Percentiles rank a stretch among this genome's conserved stretches.
Conservation (phyloP, 768 basidiomycete genomes). For the Mycena sanguinolenta region DNA sequence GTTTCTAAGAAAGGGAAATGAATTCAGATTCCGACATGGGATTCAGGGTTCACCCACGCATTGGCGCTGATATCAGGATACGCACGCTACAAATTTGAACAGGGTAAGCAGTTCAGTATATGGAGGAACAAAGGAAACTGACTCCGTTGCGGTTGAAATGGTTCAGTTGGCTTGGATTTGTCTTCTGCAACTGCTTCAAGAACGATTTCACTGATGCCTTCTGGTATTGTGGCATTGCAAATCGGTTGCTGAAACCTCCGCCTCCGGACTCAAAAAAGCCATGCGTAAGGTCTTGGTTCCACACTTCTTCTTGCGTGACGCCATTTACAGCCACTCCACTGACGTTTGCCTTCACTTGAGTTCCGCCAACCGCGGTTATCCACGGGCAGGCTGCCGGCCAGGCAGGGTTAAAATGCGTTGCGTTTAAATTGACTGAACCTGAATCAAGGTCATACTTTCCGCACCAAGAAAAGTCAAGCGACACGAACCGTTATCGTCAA, state of each 20-base stretch:
- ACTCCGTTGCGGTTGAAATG: slow-evolving; percentile 50
- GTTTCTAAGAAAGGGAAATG: slow-evolving; percentile 17
- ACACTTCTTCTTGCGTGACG: slow-evolving; percentile 46
- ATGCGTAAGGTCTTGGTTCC: slow-evolving; percentile 46
- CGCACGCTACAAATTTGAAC: slow-evolving; percentile 43
- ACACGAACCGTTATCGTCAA: slow-evolving; percentile 53
- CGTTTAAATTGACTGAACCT: slow-evolving; percentile 51
- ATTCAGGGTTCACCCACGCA: slow-evolving; percentile 40
- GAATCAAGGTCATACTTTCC: background rate
- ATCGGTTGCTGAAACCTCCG: slow-evolving; percentile 52
- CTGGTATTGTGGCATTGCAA: slow-evolving; percentile 57
- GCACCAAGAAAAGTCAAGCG: slow-evolving; percentile 1
- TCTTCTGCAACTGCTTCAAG: slow-evolving; percentile 49
- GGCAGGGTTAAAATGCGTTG: slow-evolving; percentile 58
- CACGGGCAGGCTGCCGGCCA: slow-evolving; percentile 62
- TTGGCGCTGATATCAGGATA: slow-evolving; percentile 55
- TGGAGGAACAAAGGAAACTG: slow-evolving; percentile 21
- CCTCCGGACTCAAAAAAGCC: slow-evolving; percentile 52
- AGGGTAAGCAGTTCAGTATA: background rate
- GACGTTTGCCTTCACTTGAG: slow-evolving; percentile 53
- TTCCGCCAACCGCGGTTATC: slow-evolving; percentile 62
- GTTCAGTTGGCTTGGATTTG: slow-evolving; percentile 38
- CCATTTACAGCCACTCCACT: slow-evolving; percentile 39
- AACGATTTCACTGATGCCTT: slow-evolving; percentile 48
- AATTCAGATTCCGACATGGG: no score